These are phyloP conservation scores for Jacaranda copaia DNA, from an alignment of 257 asterid genomes.

Conservation along the genomic window DNA sequence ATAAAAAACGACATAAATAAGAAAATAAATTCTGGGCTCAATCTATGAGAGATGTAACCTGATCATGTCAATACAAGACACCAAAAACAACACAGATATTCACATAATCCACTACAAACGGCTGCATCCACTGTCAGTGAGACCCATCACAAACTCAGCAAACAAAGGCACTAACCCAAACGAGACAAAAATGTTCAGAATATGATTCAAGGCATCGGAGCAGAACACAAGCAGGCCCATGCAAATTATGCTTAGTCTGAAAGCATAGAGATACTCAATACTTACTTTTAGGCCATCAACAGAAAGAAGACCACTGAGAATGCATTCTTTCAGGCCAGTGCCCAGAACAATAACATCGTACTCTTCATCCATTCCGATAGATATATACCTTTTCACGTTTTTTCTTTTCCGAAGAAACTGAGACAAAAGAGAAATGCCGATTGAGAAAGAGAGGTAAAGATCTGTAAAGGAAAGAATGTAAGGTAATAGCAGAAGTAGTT, in stretches of 20 bases:
- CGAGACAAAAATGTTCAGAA: no score
- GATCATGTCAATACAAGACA: no score
- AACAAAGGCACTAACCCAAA: no score
- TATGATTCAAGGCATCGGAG: not conserved
- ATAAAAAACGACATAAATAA: not conserved
- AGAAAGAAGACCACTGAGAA: constrained; percentile 80
- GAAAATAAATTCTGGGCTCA: not conserved
- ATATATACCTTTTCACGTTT: not conserved
- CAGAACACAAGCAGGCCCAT: not conserved
- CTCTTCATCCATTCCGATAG: constrained; percentile 69
- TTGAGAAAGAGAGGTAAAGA: not conserved
- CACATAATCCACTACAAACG: no score
- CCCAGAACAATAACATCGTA: constrained; percentile 83
- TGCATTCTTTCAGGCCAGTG: constrained; percentile 86
- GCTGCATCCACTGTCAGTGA: no score
- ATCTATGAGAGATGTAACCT: not conserved
- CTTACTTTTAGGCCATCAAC: constrained; percentile 77
- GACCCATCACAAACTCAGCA: no score
- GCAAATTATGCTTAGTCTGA: not conserved
- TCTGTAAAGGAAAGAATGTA: constrained; percentile 23
- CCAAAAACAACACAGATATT: no score
- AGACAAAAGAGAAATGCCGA: not conserved
- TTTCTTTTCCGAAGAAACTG: not conserved
- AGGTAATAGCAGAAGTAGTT: constrained; percentile 22
- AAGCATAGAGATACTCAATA: not conserved